Evolutionary conservation across 176 grass and related monocot species (phyloP).

Genomic region (Lolium multiflorum): DNA sequence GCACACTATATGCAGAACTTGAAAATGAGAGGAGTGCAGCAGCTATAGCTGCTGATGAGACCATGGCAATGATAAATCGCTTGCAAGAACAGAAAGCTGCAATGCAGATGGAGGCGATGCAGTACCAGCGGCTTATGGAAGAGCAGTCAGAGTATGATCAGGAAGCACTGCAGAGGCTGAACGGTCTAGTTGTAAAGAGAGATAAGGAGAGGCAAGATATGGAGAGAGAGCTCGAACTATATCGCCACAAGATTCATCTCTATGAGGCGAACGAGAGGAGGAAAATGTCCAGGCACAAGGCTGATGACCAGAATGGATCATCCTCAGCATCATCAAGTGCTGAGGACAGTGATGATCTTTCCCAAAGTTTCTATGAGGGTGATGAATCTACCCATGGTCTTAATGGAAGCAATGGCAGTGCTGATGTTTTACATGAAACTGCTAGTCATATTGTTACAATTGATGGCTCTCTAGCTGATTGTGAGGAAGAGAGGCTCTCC

Average conservation of each 20-base stretch:
- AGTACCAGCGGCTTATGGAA: conserved; percentile 98
- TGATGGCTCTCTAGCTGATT: conserved; percentile 73
- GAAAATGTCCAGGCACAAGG: conserved; percentile 55
- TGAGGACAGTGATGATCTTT: conserved; percentile 75
- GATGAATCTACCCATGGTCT: conserved; percentile 68
- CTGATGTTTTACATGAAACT: conserved; percentile 75
- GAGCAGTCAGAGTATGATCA: conserved; percentile 99
- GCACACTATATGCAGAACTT: conserved; percentile 75
- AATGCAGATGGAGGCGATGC: conserved; percentile 99
- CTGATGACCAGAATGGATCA: conserved; percentile 63
- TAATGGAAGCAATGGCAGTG: conserved; percentile 64
- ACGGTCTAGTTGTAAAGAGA: conserved; percentile 85
- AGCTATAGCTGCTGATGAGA: conserved; percentile 90
- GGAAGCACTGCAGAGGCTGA: conserved; percentile 88
- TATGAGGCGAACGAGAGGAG: conserved; percentile 76
- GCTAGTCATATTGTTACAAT: conserved; percentile 59
- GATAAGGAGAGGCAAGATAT: conserved; percentile 96
- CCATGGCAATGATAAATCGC: conserved; percentile 99
- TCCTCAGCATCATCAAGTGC: conserved; percentile 89
- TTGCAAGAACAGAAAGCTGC: conserved; percentile 99
- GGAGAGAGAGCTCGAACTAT: conserved; percentile 74
- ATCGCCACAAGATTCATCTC: conserved; percentile 65
- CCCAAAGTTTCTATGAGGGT: conserved; percentile 61
- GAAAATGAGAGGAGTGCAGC: conserved; percentile 94
- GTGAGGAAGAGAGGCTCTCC: conserved; percentile 91